Evolutionary conservation across 148 eudicot genomes (phyloP), one percentile per base, ranked within the genome.

Genomic region (Salicornia ramosissima): DNA sequence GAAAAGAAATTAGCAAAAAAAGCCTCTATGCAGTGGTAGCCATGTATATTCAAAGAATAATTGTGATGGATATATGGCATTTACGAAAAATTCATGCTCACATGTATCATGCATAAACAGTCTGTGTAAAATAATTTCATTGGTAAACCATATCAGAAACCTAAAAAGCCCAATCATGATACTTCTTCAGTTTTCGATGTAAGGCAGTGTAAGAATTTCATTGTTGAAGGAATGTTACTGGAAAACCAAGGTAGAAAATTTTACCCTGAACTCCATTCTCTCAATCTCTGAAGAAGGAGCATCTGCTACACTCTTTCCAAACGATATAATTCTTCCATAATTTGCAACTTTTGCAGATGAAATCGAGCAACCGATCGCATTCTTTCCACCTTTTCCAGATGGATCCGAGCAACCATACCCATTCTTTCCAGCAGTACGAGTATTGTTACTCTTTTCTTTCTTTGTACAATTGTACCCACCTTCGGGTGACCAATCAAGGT

Each of bases 401-500:
- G 74, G 60, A 73, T 75, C 83, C 11, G 16, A 42, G 28, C 47
- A 62, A 68, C 22, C 81, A 46, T 79, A 71, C 31, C 70, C 88
- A 53, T 63, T 68, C 25, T 77, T 70, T 64, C 30, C 46, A 31
- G 83, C 70, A 55, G 58, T 29, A 45, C 71, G 57, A 25, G 81
- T 80, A 59, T 51, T 77, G 64, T 83, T 82, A 74, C 66, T 80
- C 63, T 73, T 78, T 76, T 76, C 84, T 72, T 80, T 89, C 70
- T 75, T 84, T 79, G 66, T 64, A 74, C 89, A 84, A 34, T 25
- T 26, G 72, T 77, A 87, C 63, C 86, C 92, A 69, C 87, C 93
- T 74, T 94, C 99, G 26, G 99, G 99, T 2, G 97, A 82, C 96
- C 91, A 87, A 65, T 94, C 99, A 74, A 90, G 87, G 69, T 84